These are phyloP conservation scores for Mycena belliarum DNA, from an alignment of 768 basidiomycete species.

Conservation along the genomic window DNA sequence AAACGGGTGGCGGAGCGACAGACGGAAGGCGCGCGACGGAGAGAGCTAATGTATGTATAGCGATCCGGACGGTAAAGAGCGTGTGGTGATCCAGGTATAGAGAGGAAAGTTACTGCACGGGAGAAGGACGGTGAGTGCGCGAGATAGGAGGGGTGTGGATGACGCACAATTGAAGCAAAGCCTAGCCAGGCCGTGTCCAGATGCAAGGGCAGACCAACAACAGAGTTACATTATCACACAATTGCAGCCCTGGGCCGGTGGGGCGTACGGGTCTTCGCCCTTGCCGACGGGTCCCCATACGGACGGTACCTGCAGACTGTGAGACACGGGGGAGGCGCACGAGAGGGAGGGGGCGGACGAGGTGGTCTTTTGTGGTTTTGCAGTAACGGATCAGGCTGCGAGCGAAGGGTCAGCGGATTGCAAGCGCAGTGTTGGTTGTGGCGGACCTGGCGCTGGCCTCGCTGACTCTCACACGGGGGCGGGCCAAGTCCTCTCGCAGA, in stretches of 20 bases:
- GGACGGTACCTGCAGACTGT: conserved; percentile 68
- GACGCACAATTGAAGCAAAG: conserved; percentile 22
- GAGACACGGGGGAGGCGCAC: conserved; percentile 7
- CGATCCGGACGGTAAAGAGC: background rate
- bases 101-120: background rate
- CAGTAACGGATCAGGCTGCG: conserved; percentile 89
- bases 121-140: background rate
- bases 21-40: background rate
- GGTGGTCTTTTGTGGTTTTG: conserved; percentile 88
- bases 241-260: conserved; percentile 72
- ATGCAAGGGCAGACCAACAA: conserved; percentile 6
- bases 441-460: conserved; percentile 83
- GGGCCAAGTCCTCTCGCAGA: conserved; percentile 82
- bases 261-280: conserved; percentile 91
- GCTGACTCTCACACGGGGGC: conserved; percentile 85
- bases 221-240: conserved; percentile 67
- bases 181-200: conserved; percentile 18
- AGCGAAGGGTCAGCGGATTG: background rate
- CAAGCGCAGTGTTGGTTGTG: background rate
- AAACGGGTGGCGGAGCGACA: background rate
- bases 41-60: background rate
- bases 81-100: conserved; percentile 5
- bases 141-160: background rate
- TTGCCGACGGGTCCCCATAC: conserved; percentile 93
- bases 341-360: conserved; percentile 53